Evolutionary conservation across 176 grass and related monocot species (phyloP).

Genomic region (Aechmea fasciata): DNA sequence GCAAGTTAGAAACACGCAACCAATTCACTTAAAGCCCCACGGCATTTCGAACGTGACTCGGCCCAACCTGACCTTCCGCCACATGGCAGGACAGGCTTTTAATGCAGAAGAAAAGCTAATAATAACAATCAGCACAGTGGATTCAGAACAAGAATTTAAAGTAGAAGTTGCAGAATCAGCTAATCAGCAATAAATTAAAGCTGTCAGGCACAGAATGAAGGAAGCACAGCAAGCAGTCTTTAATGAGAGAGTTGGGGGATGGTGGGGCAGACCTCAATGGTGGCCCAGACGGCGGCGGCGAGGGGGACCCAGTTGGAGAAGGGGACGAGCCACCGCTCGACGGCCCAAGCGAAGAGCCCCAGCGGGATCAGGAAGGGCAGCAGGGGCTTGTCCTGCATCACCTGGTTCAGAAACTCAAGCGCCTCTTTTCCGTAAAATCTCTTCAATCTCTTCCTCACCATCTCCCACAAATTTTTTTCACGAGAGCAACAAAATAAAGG

Average conservation of each 20-base stretch:
- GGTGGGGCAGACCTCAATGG: slow-evolving; percentile 47
- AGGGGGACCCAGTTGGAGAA: slow-evolving; percentile 99
- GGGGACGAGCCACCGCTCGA: slow-evolving; percentile 89
- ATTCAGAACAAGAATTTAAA: no score
- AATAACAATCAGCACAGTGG: no score
- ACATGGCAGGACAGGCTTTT: no score
- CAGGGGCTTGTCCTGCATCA: slow-evolving; percentile 77
- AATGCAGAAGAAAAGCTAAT: no score
- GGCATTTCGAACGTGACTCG: no score
- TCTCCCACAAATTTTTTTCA: not conserved
- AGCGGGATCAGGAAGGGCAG: slow-evolving; percentile 80
- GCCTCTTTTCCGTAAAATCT: slow-evolving; percentile 55
- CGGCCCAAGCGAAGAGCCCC: slow-evolving; percentile 64
- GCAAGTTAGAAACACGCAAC: no score
- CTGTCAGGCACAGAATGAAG: not conserved
- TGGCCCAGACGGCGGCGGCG: slow-evolving; percentile 68
- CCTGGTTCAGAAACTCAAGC: slow-evolving; percentile 62
- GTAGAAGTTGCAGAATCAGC: no score
- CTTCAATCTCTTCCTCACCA: slow-evolving; percentile 57
- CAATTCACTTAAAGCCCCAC: no score
- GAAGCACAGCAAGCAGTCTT: not conserved
- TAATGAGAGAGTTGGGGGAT: not conserved
- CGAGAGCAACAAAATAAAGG: no score
- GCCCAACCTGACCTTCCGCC: no score
- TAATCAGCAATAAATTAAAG: no score